Percentiles rank a stretch among this genome's conserved stretches.
Evolutionary conservation across 2,329 filamentous ascomycete species (phyloP).

Genomic region (Xylariaceae sp.): DNA sequence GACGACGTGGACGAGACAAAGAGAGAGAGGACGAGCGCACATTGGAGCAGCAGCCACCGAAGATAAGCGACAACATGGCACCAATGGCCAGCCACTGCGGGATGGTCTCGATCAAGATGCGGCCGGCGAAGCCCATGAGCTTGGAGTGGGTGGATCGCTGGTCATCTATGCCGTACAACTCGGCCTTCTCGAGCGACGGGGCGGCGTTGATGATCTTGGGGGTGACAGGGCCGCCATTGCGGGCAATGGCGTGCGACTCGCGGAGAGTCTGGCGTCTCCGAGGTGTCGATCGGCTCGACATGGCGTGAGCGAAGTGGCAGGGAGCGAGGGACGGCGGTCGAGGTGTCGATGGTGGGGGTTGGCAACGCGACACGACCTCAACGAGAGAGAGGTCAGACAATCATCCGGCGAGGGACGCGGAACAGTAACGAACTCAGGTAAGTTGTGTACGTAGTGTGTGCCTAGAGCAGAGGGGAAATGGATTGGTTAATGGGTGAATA

Average conservation of each 20-base stretch:
- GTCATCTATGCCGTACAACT: slow-evolving; percentile 55
- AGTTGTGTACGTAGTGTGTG: too few relatives aligned
- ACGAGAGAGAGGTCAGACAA: too few relatives aligned
- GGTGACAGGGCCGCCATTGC: slow-evolving; percentile 37
- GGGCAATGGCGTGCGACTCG: slow-evolving; percentile 42
- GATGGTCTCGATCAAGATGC: slow-evolving; percentile 57
- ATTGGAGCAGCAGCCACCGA: slow-evolving; percentile 94
- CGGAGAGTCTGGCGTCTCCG: slow-evolving; percentile 45
- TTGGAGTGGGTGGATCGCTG: slow-evolving; percentile 48
- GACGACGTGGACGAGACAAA: background rate
- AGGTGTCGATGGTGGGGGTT: too few relatives aligned
- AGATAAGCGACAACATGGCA: slow-evolving; percentile 79
- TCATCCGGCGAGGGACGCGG: too few relatives aligned
- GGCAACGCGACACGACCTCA: too few relatives aligned
- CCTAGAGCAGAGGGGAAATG: too few relatives aligned
- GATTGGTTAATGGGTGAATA: too few relatives aligned
- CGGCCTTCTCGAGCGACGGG: slow-evolving; percentile 52
- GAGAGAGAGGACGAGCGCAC: slow-evolving; percentile 42
- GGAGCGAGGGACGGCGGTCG: too few relatives aligned
- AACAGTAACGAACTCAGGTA: too few relatives aligned
- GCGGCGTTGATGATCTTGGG: slow-evolving; percentile 54
- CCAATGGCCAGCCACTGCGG: slow-evolving; percentile 62
- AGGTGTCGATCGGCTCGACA: slow-evolving; percentile 41
- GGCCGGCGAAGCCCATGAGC: slow-evolving; percentile 49
- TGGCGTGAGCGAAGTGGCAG: slow-evolving; percentile 22